phyloP scores from a whole-genome alignment of 1,284 basidiomycete species.

The Irpex sp. region DNA sequence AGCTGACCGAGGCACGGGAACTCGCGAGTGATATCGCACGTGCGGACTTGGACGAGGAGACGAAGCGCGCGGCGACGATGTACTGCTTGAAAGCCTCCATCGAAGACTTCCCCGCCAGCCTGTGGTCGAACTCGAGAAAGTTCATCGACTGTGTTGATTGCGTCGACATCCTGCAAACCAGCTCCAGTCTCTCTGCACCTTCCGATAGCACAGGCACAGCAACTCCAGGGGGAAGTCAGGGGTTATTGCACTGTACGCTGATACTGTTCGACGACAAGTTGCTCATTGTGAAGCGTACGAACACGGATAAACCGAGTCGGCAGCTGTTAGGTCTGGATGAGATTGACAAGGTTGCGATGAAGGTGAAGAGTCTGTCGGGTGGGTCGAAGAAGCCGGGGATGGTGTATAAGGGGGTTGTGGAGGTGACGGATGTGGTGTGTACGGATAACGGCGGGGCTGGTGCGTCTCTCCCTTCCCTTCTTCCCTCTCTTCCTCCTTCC shows the following conservation, averaged over 20 bases:
- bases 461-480: conserved; percentile 27
- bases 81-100: conserved; percentile 83
- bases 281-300: conserved; percentile 85
- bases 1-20: conserved; percentile 81
- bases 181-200: background rate
- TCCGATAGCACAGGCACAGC: too few species aligned
- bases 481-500: background rate
- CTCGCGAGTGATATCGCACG: conserved; percentile 88
- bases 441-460: conserved; percentile 83
- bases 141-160: conserved; percentile 95
- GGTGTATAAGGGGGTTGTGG: conserved; percentile 82
- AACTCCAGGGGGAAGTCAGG: conserved; percentile 3
- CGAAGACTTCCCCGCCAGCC: conserved; percentile 84
- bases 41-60: conserved; percentile 91
- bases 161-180: conserved; percentile 61
- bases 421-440: conserved; percentile 78
- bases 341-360: conserved; percentile 60
- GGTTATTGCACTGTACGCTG: conserved; percentile 75
- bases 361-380: conserved; percentile 48
- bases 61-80: conserved; percentile 83
- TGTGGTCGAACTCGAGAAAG: conserved; percentile 82
- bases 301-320: conserved; percentile 68
- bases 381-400: conserved; percentile 76
- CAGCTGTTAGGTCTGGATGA: conserved; percentile 82
- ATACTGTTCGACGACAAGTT: conserved; percentile 96